Evolutionary conservation across 306 rosid genomes (phyloP).

Genomic region (Acacia acuminata): DNA sequence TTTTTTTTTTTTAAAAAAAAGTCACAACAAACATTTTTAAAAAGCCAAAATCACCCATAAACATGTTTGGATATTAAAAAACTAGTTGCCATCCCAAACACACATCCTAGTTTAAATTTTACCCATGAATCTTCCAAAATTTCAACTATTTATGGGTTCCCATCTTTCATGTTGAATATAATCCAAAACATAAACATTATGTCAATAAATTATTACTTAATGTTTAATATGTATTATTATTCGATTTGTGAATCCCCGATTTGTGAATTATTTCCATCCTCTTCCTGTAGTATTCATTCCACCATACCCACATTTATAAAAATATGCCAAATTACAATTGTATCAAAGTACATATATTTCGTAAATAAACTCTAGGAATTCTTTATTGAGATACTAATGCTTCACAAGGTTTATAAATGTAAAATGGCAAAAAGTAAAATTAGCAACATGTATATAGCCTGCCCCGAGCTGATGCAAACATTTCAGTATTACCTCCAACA

Average conservation of each 20-base stretch:
- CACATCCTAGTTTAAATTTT: not conserved
- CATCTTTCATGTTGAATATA: not conserved
- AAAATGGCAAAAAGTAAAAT: not conserved
- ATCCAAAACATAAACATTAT: not conserved
- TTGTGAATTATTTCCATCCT: not conserved
- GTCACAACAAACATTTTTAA: too few species aligned
- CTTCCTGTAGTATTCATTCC: not conserved
- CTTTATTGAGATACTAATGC: not conserved
- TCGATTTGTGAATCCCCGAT: not conserved
- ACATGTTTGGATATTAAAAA: too few species aligned
- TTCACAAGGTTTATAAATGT: not conserved
- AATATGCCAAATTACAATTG: not conserved
- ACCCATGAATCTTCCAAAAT: not conserved
- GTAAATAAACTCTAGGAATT: not conserved
- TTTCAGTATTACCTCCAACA: conserved; percentile 37
- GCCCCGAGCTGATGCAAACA: conserved; percentile 60
- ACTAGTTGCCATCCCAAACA: too few species aligned
- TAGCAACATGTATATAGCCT: conserved; percentile 15
- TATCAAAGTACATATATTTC: not conserved
- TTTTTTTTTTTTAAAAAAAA: too few species aligned
- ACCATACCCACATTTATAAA: not conserved
- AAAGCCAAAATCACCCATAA: too few species aligned
- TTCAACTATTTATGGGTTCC: not conserved
- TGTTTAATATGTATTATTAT: not conserved
- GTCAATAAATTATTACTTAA: not conserved